Conservation (phyloP, 2,329 filamentous ascomycete genomes). For the Penicillium sp. region DNA sequence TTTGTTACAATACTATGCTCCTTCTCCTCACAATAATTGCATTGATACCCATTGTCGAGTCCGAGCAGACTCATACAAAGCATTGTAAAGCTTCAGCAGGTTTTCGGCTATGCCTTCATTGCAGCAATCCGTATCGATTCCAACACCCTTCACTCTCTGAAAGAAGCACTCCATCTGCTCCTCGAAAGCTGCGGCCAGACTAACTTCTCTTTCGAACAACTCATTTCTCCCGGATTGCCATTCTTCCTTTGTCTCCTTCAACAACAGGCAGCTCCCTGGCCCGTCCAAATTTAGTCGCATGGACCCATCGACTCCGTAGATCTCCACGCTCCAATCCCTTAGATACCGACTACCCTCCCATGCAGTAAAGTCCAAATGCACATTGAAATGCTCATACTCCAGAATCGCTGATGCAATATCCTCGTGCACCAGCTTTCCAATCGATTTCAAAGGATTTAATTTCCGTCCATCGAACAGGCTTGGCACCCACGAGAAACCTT, state of each 20-base stretch:
- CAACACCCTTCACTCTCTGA: not conserved
- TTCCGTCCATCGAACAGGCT: constrained; percentile 15
- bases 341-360: constrained; percentile 22
- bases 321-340: constrained; percentile 7
- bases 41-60: not conserved
- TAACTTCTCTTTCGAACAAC: not conserved
- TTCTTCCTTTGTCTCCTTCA: not conserved
- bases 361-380: constrained; percentile 25
- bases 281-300: not conserved
- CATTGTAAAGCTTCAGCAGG: not conserved
- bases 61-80: not conserved
- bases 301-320: constrained; percentile 5
- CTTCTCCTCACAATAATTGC: too few species aligned
- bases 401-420: constrained; percentile 25
- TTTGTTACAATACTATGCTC: not conserved
- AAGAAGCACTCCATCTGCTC: not conserved
- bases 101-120: not conserved
- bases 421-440: constrained; percentile 24
- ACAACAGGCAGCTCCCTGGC: not conserved
- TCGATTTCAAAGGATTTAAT: constrained; percentile 13
- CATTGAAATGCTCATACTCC: constrained; percentile 23
- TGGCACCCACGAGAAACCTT: constrained; percentile 7
- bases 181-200: not conserved
- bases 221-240: not conserved
- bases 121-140: not conserved